Conservation (phyloP, 257 asterid species). For the Thymus mandschuricus region DNA sequence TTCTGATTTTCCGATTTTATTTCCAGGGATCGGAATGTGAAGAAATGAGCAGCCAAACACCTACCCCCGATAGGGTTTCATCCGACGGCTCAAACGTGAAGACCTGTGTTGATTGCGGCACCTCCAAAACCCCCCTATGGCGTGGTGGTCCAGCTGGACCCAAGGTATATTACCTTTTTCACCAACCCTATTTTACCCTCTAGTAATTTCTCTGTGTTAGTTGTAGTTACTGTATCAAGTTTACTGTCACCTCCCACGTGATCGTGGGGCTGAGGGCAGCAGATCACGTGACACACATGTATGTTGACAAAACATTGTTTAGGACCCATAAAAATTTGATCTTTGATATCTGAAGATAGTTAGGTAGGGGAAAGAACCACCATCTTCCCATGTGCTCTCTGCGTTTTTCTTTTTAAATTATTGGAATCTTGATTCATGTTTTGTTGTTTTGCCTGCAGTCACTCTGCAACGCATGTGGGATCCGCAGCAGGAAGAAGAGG, state of each 20-base stretch:
- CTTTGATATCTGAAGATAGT: constrained; percentile 10
- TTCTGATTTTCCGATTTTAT: background rate
- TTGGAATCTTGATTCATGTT: constrained; percentile 1
- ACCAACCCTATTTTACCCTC: background rate
- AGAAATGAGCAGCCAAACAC: constrained; percentile 56
- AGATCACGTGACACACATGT: constrained; percentile 35
- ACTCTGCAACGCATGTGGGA: constrained; percentile 96
- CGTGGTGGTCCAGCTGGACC: constrained; percentile 99
- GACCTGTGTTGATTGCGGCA: constrained; percentile 91
- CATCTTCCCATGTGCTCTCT: constrained; percentile 21
- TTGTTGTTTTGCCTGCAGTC: constrained; percentile 60
- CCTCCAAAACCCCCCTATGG: constrained; percentile 96
- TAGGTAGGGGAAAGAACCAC: background rate
- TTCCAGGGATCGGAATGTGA: constrained; percentile 71
- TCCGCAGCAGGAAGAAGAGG: constrained; percentile 86
- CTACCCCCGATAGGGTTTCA: constrained; percentile 60
- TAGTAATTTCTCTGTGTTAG: too few species aligned
- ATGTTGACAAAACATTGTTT: background rate
- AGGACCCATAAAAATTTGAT: constrained; percentile 8
- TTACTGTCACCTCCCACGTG: background rate
- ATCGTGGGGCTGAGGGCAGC: background rate
- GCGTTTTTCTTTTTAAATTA: background rate
- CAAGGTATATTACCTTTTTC: constrained; percentile 50
- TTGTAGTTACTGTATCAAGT: background rate
- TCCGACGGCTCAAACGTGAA: constrained; percentile 58